Evolutionary conservation across 169 alveolate species (phyloP).

Genomic region (Theileria sp.): DNA sequence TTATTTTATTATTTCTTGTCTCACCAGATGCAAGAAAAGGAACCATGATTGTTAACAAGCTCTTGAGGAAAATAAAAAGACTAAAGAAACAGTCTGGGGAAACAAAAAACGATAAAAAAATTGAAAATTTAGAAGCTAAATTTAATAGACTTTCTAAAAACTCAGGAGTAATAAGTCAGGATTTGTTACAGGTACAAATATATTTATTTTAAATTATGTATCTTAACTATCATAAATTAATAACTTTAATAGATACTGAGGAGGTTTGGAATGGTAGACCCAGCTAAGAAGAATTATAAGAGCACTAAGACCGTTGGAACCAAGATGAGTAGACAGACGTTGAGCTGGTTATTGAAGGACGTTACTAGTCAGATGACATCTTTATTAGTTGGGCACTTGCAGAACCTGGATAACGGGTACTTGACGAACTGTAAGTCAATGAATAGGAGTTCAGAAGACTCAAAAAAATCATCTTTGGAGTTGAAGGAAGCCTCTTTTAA

Average conservation of each 20-base stretch:
- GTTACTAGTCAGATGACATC: constrained; percentile 74
- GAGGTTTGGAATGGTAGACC: constrained; percentile 49
- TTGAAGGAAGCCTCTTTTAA: constrained; percentile 40
- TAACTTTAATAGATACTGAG: constrained; percentile 19
- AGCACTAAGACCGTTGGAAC: constrained; percentile 11
- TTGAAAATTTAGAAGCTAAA: constrained; percentile 25
- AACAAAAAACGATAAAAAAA: constrained; percentile 10
- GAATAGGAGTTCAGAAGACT: background rate
- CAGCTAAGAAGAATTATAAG: constrained; percentile 24
- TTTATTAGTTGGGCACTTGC: constrained; percentile 73
- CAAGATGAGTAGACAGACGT: constrained; percentile 77
- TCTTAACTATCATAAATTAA: background rate
- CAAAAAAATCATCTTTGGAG: constrained; percentile 42
- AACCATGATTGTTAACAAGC: constrained; percentile 28
- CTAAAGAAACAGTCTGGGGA: constrained; percentile 30
- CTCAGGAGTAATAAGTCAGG: constrained; percentile 18
- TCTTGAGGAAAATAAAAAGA: constrained; percentile 39
- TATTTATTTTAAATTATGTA: background rate
- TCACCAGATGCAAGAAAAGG: constrained; percentile 35
- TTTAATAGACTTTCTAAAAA: constrained; percentile 16
- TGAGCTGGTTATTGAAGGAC: constrained; percentile 81
- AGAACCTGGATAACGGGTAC: constrained; percentile 65
- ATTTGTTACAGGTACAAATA: constrained; percentile 17
- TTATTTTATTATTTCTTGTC: constrained; percentile 43
- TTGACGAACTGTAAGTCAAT: constrained; percentile 15